Base-by-base conservation (phyloP, 2,329 filamentous ascomycete species). In the Nothomitra cinnamomea region DNA sequence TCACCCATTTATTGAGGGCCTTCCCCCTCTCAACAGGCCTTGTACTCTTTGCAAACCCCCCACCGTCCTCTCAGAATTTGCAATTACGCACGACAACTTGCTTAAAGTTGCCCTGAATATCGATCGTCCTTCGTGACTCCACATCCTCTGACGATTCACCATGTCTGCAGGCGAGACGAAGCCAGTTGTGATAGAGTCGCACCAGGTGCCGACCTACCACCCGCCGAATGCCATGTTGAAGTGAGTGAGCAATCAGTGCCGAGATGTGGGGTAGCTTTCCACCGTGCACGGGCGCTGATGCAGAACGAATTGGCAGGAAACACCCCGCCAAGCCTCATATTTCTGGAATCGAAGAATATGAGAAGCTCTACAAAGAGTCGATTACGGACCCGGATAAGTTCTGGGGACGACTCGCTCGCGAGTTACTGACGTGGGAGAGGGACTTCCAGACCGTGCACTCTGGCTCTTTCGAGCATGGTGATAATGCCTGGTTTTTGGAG, bases 401-500 rank as follows among this genome's bases (percentile, higher is more conserved):
- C 74, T 98, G 90, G 89, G 88, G 76, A 57, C 77, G 77, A 59
- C 76, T 84, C 67, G 92, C 89, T 51, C 85, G 88, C 58, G 88
- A 96, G 63, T 80, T 95, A 53, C 78, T 98, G 61, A 82, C 84
- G 51, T 98, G 92, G 85, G 82, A 87, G 60, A 78, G 78, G 60
- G 90, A 96, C 65, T 98, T 98, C 70, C 73, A 94, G 68, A 96
- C 89, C 12, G 88, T 94, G 53, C 80, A 80, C 67, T 78, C 76
- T 56, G 92, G 92, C 57, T 81, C 80, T 28, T 78, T 98, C 54
- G 67, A 67, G 53, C 75, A 84, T 58, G 92, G 92, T 61, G 89
- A 98, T 72, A 83, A 77, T 64, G 85, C 88, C 58, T 98, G 92
- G 90, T 98, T 96, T 66, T 71, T 89, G 57, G 92, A 95, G 72